Base-by-base conservation (phyloP, 2,329 filamentous ascomycete species). In the Escovopsis weberi region DNA sequence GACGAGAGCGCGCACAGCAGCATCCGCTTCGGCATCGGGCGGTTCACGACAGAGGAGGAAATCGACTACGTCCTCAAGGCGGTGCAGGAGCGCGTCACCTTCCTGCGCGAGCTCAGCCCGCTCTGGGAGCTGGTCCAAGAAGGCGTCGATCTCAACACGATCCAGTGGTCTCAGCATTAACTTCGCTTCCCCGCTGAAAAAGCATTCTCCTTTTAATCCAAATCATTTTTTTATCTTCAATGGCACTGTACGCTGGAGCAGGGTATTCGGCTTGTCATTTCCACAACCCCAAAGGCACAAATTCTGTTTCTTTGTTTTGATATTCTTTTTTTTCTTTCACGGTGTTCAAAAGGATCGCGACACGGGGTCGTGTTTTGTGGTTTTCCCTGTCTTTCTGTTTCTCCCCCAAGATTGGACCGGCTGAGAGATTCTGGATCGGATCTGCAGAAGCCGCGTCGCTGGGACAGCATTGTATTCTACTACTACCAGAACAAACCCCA, bases 61-160 rank as follows among this genome's bases (percentile, higher is more conserved):
- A 94, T 98, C 48, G 89, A 98, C 61, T 98, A 98, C 57, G 91
- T 98, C 10, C 70, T 98, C 45, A 91, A 94, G 67, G 89, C 91
- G 0, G 91, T 98, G 1, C 76, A 75, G 60, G 85, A 94, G 59
- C 78, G 91, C 41, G 91, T 98, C 37, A 82, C 78, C 12, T 96
- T 96, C 71, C 69, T 98, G 55, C 78, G 91, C 54, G 91, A 98
- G 67, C 70, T 98, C 51, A 95, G 88, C 59, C 91, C 91, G 34
- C 67, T 98, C 44, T 98, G 91, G 91, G 91, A 98, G 65, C 67
- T 98, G 50, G 91, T 98, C 11, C 91, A 98, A 66, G 91, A 98
- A 62, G 91, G 91, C 12, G 77, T 98, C 49, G 91, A 94, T 58
- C 67, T 98, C 52, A 85, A 93, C 64, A 94, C 86, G 37, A 98